Evolutionary conservation across 805 yeast species (phyloP), one percentile per base, ranked within the genome.

Genomic region (Danielia oregonensis): DNA sequence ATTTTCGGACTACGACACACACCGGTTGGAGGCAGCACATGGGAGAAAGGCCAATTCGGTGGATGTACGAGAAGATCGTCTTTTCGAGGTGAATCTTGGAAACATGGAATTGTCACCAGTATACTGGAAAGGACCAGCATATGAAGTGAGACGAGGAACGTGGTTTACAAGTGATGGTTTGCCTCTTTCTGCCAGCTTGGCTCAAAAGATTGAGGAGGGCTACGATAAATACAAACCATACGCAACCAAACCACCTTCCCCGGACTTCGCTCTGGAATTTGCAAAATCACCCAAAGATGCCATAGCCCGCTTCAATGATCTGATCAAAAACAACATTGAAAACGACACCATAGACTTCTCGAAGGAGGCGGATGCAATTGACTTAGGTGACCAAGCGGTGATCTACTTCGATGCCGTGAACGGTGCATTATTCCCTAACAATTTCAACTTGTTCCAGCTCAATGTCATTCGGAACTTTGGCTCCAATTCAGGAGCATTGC

Each of bases 111-210:
- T 89, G 48, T 44, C 60, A 3, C 94, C 97, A 0, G 72, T 80
- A 0, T 91, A 79, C 54, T 91, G 97, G 97, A 79, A 77, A 6
- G 97, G 97, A 1, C 93, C 96, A 0, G 61, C 66, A 0, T 91
- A 79, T 52, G 88, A 85, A 40, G 82, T 91, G 1, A 67, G 96
- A 29, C 63, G 97, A 35, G 96, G 96, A 1, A 55, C 78, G 1
- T 91, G 97, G 97, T 87, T 86, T 54, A 61, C 68, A 24, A 53
- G 72, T 7, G 74, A 74, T 32, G 76, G 77, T 1, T 49, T 51
- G 4, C 94, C 94, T 0, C 58, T 86, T 17, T 50, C 67, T 7
- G 63, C 64, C 1, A 57, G 61, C 1, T 38, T 79, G 4, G 66
- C 93, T 0, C 60, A 65, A 1, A 77, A 73, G 36, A 49, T 89